These are phyloP conservation scores for Coffea humblotiana DNA, from an alignment of 305 asterid genomes.

Conservation along the genomic window DNA sequence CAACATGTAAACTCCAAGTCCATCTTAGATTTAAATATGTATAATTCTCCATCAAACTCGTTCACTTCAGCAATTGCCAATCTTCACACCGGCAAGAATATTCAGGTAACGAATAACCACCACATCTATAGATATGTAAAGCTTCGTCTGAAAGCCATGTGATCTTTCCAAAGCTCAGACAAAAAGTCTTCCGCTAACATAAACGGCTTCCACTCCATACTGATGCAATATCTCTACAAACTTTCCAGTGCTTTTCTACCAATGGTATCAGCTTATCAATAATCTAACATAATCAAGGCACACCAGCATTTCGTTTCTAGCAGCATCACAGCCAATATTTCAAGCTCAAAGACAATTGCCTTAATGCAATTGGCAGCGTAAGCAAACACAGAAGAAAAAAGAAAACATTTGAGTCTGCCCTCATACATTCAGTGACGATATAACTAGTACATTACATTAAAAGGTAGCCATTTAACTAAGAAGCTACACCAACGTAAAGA, in stretches of 20 bases:
- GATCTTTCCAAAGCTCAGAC: not conserved
- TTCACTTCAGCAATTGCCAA: not conserved
- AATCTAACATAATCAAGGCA: not conserved
- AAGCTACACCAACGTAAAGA: constrained; percentile 9
- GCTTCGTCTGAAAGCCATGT: not conserved
- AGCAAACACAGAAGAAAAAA: not conserved
- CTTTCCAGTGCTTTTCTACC: not conserved
- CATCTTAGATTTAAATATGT: not conserved
- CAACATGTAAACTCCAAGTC: not conserved
- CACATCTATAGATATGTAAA: not conserved
- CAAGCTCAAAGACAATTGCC: not conserved
- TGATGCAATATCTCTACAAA: not conserved
- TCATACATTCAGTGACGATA: not conserved
- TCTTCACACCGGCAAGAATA: not conserved
- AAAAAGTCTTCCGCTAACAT: not conserved
- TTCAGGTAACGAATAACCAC: not conserved
- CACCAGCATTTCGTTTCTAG: not conserved
- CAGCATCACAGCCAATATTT: not conserved
- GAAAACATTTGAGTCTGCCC: not conserved
- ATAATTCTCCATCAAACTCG: not conserved
- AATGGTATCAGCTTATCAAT: not conserved
- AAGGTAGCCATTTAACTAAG: not conserved
- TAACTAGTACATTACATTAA: not conserved
- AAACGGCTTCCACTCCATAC: not conserved
- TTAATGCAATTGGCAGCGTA: not conserved